These are phyloP conservation scores for Pistacia vera DNA, from an alignment of 345 rosid genomes.

Conservation along the genomic window DNA sequence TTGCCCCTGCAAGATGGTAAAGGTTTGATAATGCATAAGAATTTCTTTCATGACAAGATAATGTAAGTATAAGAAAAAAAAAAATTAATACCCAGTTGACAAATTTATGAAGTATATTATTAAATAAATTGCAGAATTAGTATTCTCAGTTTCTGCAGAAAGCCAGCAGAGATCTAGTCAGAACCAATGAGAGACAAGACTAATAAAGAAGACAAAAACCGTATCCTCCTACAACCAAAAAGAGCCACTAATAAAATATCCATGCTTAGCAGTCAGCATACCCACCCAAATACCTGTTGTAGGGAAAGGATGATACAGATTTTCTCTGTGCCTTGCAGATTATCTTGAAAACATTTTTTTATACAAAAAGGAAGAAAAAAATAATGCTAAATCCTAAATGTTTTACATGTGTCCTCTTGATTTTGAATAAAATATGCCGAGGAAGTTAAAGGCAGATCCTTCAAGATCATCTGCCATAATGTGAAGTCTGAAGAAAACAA, in stretches of 20 bases:
- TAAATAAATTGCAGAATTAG: neutral
- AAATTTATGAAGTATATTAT: conserved; percentile 3
- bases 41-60: neutral
- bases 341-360: neutral
- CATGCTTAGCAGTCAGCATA: neutral
- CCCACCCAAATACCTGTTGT: neutral
- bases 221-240: conserved; percentile 35
- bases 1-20: conserved; percentile 57
- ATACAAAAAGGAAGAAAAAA: neutral
- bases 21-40: neutral
- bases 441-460: neutral
- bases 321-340: neutral
- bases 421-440: neutral
- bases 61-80: neutral
- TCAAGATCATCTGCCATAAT: neutral
- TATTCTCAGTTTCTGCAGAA: neutral
- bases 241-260: conserved; percentile 11
- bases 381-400: neutral
- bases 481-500: neutral
- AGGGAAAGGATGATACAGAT: neutral
- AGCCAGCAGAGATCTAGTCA: neutral
- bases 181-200: conserved; percentile 10
- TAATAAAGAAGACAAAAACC: conserved; percentile 45
- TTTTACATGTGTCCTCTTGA: neutral
- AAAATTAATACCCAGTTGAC: conserved; percentile 2